Evolutionary conservation across 345 rosid species (phyloP).

Genomic region (Aurinia saxatilis): DNA sequence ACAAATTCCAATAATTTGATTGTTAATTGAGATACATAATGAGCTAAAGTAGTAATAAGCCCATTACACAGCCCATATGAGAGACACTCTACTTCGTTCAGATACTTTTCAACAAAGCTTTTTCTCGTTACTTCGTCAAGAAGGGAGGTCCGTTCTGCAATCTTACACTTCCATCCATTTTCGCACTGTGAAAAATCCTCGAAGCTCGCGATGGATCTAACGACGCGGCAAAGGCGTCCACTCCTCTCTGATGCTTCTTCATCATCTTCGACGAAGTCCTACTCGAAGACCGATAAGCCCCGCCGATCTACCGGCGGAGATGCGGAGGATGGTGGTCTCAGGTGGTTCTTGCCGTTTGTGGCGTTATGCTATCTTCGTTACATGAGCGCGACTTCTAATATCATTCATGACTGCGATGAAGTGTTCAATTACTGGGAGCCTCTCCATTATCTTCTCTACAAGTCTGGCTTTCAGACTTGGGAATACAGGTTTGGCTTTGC

Average conservation of each 20-base stretch:
- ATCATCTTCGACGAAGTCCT: constrained; percentile 31
- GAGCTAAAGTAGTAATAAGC: constrained; percentile 1
- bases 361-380: constrained; percentile 74
- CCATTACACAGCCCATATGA: not conserved
- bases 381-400: constrained; percentile 97
- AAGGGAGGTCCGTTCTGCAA: constrained; percentile 15
- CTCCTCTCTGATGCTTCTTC: constrained; percentile 38
- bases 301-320: constrained; percentile 32
- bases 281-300: constrained; percentile 61
- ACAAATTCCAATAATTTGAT: no score
- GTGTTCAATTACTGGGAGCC: constrained; percentile 99
- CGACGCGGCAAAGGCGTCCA: constrained; percentile 70
- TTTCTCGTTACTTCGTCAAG: constrained; percentile 17
- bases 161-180: constrained; percentile 19
- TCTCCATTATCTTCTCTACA: constrained; percentile 84
- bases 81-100: not conserved
- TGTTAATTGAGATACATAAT: no score
- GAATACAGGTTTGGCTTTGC: constrained; percentile 63
- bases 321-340: constrained; percentile 41
- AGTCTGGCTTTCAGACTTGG: constrained; percentile 96
- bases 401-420: constrained; percentile 96
- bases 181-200: not conserved
- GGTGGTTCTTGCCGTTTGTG: constrained; percentile 71
- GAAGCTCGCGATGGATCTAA: constrained; percentile 43
- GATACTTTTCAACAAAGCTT: not conserved